Evolutionary conservation across 257 asterid genomes (phyloP).

Genomic region (Jaltomata sinuosa): DNA sequence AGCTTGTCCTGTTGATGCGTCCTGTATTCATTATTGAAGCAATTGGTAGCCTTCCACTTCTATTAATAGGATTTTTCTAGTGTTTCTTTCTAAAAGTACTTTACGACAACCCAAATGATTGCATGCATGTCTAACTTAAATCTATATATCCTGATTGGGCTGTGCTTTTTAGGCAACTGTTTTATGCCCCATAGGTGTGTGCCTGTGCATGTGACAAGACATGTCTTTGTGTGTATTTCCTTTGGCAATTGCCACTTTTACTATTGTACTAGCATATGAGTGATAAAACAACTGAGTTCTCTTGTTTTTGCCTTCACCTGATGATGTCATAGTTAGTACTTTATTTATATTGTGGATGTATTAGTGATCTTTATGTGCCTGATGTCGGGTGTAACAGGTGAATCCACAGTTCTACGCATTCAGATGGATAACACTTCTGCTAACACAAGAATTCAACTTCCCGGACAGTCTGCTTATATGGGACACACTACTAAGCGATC

Average conservation of each 20-base stretch:
- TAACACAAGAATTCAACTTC: slow-evolving; percentile 91
- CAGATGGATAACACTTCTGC: slow-evolving; percentile 96
- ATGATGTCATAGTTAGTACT: not conserved
- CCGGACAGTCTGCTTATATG: slow-evolving; percentile 73
- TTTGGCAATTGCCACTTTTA: not conserved
- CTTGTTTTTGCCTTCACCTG: not conserved
- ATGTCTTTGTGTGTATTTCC: not conserved
- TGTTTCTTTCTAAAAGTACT: not conserved
- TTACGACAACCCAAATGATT: not conserved
- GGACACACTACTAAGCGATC: slow-evolving; percentile 94
- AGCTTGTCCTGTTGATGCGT: not conserved
- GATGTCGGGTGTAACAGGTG: slow-evolving; percentile 50
- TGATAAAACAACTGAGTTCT: not conserved
- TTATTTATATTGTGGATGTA: not conserved
- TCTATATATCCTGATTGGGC: not conserved
- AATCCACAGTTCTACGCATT: slow-evolving; percentile 98
- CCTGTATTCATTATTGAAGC: not conserved
- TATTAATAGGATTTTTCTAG: not conserved
- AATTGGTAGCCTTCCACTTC: not conserved
- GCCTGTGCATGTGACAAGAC: not conserved
- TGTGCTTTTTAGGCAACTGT: not conserved
- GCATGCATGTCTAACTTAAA: not conserved
- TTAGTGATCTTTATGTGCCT: not conserved
- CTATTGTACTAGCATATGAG: not conserved
- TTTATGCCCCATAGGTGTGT: not conserved